Evolutionary conservation across 2,329 filamentous ascomycete genomes (phyloP).

Genomic region (Penicillium sp.): DNA sequence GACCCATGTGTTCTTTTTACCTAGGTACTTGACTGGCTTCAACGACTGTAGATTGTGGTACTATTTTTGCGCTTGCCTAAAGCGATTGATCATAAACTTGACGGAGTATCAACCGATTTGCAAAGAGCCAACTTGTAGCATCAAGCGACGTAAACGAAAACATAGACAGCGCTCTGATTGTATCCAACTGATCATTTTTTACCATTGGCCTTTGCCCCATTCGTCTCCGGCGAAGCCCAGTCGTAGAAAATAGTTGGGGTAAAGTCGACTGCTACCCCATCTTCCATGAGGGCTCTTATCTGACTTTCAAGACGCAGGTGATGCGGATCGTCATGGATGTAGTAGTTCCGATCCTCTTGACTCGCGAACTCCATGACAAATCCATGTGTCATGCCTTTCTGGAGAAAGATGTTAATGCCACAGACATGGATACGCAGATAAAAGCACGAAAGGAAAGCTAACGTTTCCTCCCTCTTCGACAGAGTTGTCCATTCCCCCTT

Average conservation of each 20-base stretch:
- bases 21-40: too few relatives aligned
- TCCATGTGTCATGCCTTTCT: background rate
- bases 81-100: too few relatives aligned
- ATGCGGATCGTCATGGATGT: background rate
- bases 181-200: too few relatives aligned
- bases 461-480: background rate
- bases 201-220: too few relatives aligned
- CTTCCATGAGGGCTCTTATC: background rate
- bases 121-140: too few relatives aligned
- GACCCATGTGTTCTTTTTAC: too few relatives aligned
- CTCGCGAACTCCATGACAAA: background rate
- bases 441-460: background rate
- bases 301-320: background rate
- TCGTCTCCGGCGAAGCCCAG: too few relatives aligned
- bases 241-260: background rate
- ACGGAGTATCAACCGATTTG: too few relatives aligned
- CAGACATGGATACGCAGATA: background rate
- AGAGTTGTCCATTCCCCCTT: background rate
- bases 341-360: background rate
- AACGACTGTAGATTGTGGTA: too few relatives aligned
- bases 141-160: too few relatives aligned
- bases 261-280: background rate
- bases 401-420: background rate
- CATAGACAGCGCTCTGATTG: too few relatives aligned
- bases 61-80: too few relatives aligned